Conservation (phyloP, 1,139 yeast genomes). For the Arxiozyma telluris region DNA sequence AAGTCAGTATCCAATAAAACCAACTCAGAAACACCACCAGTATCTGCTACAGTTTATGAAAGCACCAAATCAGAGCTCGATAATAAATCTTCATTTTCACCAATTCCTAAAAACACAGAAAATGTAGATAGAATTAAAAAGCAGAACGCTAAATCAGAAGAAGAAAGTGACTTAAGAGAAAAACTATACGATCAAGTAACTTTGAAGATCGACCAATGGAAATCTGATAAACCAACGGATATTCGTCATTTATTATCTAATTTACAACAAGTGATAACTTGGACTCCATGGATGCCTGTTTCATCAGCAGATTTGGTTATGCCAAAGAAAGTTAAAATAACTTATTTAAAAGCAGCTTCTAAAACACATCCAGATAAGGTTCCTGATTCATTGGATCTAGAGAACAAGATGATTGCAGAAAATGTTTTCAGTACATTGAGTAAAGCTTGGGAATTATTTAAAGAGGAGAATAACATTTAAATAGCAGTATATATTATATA, state of each 20-base stretch:
- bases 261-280: conserved; percentile 55
- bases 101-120: conserved; percentile 4
- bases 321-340: conserved; percentile 82
- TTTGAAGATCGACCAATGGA: conserved; percentile 52
- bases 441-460: conserved; percentile 86
- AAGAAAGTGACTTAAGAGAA: conserved; percentile 48
- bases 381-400: conserved; percentile 43
- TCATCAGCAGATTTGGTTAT: conserved; percentile 68
- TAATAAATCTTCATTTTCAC: not conserved
- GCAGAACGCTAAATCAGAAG: conserved; percentile 39
- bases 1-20: conserved; percentile 4
- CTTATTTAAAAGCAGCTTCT: conserved; percentile 87
- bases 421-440: conserved; percentile 76
- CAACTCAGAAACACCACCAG: not conserved
- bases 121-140: conserved; percentile 15
- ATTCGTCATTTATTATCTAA: conserved; percentile 65
- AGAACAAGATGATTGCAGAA: conserved; percentile 76
- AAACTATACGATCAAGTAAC: conserved; percentile 55
- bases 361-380: conserved; percentile 92
- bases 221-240: conserved; percentile 65
- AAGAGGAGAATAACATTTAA: conserved; percentile 43
- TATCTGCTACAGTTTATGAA: not conserved
- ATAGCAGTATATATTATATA: conserved; percentile 10
- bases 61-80: conserved; percentile 1
- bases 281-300: conserved; percentile 57